These are phyloP conservation scores for Komagataella populi DNA, from an alignment of 805 yeast genomes.

Conservation along the genomic window DNA sequence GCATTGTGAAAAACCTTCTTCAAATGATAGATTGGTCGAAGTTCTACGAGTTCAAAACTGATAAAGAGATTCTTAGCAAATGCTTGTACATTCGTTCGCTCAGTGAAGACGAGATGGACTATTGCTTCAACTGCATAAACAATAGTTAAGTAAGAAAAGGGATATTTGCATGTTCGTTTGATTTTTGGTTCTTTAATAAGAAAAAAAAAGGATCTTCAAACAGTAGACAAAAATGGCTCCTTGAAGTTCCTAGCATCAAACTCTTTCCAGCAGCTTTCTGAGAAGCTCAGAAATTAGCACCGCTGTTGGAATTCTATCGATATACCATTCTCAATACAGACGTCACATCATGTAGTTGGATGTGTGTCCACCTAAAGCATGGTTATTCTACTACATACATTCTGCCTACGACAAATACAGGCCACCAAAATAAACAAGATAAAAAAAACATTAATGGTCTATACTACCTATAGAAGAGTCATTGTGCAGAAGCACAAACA, in stretches of 20 bases:
- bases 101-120: conserved; percentile 56
- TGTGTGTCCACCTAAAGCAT: not conserved
- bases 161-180: not conserved
- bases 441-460: not conserved
- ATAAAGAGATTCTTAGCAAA: conserved; percentile 61
- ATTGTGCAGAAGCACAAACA: not conserved
- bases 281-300: not conserved
- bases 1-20: conserved; percentile 61
- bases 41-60: conserved; percentile 40
- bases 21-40: conserved; percentile 80
- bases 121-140: conserved; percentile 13
- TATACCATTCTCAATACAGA: not conserved
- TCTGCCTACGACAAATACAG: not conserved
- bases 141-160: not conserved
- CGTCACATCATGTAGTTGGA: not conserved
- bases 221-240: not conserved
- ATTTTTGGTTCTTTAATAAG: not conserved
- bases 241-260: not conserved
- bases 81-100: conserved; percentile 72
- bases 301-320: not conserved
- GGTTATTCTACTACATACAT: not conserved
- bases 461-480: not conserved
- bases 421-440: not conserved
- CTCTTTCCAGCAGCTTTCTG: not conserved
- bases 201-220: not conserved